phyloP scores from a whole-genome alignment of 768 basidiomycete genomes.

The Panellus pusillus region DNA sequence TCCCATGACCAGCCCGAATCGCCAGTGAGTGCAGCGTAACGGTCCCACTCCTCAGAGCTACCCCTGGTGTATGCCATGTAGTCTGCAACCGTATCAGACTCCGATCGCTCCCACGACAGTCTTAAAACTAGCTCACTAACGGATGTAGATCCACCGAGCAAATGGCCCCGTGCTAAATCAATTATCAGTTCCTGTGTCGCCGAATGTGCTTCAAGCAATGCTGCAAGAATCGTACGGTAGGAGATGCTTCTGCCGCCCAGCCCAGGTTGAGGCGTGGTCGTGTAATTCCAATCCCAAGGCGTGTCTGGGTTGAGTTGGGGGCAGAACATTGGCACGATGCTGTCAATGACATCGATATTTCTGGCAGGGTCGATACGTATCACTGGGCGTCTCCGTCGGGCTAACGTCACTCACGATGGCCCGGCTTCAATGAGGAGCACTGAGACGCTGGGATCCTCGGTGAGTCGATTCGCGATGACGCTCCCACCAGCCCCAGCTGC shows the following conservation, averaged over 20 bases:
- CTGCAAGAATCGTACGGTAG: conserved; percentile 13
- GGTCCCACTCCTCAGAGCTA: conserved; percentile 48
- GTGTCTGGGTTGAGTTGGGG: conserved; percentile 11
- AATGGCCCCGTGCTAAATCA: conserved; percentile 25
- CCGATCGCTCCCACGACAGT: not conserved
- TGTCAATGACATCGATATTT: conserved; percentile 7
- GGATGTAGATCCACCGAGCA: conserved; percentile 34
- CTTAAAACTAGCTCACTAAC: conserved; percentile 26
- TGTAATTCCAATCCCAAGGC: conserved; percentile 36
- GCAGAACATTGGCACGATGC: conserved; percentile 7
- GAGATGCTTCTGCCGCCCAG: conserved; percentile 27
- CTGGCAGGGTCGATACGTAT: not conserved
- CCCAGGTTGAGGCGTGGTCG: conserved; percentile 32
- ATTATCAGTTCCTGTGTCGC: conserved; percentile 14
- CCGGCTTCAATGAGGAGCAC: conserved; percentile 14
- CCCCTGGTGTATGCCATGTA: conserved; percentile 33
- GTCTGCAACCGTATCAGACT: conserved; percentile 11
- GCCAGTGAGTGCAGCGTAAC: conserved; percentile 45
- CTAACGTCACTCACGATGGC: not conserved
- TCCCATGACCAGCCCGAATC: conserved; percentile 45
- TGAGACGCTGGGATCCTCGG: not conserved
- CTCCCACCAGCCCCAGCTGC: conserved; percentile 13
- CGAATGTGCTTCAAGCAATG: conserved; percentile 13
- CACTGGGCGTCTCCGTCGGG: not conserved
- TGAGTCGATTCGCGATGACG: conserved; percentile 9